phyloP scores from a whole-genome alignment of 179 eudicot species.

The Corrigiola litoralis region DNA sequence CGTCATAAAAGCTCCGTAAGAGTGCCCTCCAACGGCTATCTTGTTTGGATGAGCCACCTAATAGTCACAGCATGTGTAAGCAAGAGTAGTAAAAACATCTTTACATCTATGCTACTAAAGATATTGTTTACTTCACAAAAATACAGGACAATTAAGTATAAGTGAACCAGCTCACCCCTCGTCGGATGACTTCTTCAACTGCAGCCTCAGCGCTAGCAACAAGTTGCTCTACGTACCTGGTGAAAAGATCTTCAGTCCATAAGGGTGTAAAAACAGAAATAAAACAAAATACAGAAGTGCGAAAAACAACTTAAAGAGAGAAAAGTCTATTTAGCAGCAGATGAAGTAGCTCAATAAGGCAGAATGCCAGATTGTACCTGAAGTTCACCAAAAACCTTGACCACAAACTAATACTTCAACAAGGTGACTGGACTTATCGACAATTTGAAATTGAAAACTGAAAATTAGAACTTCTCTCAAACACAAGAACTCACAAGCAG shows the following conservation, averaged over 20 bases:
- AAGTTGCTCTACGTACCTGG: slow-evolving; percentile 90
- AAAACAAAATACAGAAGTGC: neutral
- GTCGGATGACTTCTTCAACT: slow-evolving; percentile 79
- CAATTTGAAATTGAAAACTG: too few relatives aligned
- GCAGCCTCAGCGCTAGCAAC: slow-evolving; percentile 99
- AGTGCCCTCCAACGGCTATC: slow-evolving; percentile 96
- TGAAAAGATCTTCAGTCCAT: slow-evolving; percentile 10
- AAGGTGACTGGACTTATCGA: neutral
- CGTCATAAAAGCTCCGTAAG: slow-evolving; percentile 98
- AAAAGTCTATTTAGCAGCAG: too few relatives aligned
- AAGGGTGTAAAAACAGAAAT: slow-evolving; percentile 2
- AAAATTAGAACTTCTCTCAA: neutral
- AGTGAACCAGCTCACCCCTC: slow-evolving; percentile 56
- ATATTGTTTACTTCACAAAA: neutral
- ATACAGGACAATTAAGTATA: neutral
- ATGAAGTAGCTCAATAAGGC: too few relatives aligned
- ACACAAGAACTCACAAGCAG: neutral
- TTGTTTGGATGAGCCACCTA: slow-evolving; percentile 94
- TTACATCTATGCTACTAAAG: neutral
- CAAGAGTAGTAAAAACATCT: neutral
- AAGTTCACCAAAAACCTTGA: neutral
- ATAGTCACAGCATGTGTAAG: slow-evolving; percentile 14
- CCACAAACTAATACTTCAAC: neutral
- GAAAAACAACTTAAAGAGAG: neutral
- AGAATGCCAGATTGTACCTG: too few relatives aligned